A percentile compares a stretch with the other conserved stretches of the same genome.
Evolutionary conservation across 1,139 yeast genomes (phyloP).

Genomic region (Arxiozyma telluris): DNA sequence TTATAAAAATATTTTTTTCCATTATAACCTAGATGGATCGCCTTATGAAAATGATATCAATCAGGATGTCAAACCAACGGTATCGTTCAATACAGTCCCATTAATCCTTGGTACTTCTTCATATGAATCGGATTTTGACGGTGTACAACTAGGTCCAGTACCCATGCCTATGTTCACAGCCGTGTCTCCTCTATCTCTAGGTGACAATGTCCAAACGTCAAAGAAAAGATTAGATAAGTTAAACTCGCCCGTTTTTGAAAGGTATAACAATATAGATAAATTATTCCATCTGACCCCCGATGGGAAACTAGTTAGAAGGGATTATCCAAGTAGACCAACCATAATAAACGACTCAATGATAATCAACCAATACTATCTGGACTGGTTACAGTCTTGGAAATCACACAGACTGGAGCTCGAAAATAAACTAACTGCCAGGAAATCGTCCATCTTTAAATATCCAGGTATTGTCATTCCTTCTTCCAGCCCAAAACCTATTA

Average conservation of each 20-base stretch:
- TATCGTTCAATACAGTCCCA: conserved; percentile 31
- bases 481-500: conserved; percentile 4
- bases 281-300: conserved; percentile 17
- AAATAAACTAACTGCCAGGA: conserved; percentile 9
- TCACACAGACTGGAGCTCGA: conserved; percentile 12
- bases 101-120: conserved; percentile 14
- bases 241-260: not conserved
- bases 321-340: conserved; percentile 29
- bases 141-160: conserved; percentile 2
- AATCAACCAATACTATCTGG: conserved; percentile 17
- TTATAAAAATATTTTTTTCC: conserved; percentile 12
- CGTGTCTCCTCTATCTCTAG: not conserved
- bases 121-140: conserved; percentile 15
- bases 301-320: conserved; percentile 27
- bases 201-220: not conserved
- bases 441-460: conserved; percentile 13
- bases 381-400: conserved; percentile 22
- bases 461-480: conserved; percentile 18
- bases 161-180: not conserved
- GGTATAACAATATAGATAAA: conserved; percentile 8
- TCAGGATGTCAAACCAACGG: conserved; percentile 12
- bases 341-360: conserved; percentile 25
- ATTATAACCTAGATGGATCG: not conserved
- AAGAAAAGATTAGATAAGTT: not conserved
- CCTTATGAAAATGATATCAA: not conserved